A percentile compares a stretch with the other conserved stretches of the same genome.
These are phyloP conservation scores for Capsaspora owczarzaki DNA, from an alignment of 78 protist species.

Conservation along the genomic window DNA sequence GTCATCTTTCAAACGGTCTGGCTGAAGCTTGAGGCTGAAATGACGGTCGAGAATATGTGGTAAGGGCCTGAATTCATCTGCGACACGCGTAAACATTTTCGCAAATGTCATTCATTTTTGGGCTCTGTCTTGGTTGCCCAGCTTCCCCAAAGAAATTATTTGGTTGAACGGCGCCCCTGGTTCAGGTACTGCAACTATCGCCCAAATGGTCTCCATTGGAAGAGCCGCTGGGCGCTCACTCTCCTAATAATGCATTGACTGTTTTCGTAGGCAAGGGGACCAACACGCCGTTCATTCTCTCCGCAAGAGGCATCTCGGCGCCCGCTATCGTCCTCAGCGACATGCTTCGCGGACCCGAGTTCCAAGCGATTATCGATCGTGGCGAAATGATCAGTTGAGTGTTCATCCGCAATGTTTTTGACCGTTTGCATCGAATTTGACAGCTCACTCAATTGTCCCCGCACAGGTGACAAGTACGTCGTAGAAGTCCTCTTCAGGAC, in stretches of 20 bases:
- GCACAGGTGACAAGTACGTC: conserved; percentile 32
- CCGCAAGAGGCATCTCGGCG: conserved; percentile 43
- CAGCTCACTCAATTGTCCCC: conserved; percentile 3
- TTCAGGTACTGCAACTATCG: too few species aligned
- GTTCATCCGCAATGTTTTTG: not conserved
- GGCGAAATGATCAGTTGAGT: conserved; percentile 7
- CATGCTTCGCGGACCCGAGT: not conserved
- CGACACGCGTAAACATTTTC: not conserved
- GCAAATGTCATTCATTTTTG: not conserved
- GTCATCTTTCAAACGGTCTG: not conserved
- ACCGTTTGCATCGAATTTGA: not conserved
- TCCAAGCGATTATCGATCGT: not conserved
- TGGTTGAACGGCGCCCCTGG: conserved; percentile 60
- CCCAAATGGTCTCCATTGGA: too few species aligned
- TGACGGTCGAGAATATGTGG: not conserved
- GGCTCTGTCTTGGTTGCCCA: not conserved
- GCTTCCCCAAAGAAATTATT: conserved; percentile 59
- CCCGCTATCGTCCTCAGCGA: conserved; percentile 47
- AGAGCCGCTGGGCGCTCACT: too few species aligned
- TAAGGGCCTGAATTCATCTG: not conserved
- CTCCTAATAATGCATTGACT: too few species aligned
- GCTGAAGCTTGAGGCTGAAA: not conserved
- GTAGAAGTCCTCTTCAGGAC: conserved; percentile 31
- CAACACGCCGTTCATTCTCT: conserved; percentile 50
- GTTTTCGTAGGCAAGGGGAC: conserved; percentile 66